phyloP scores from a whole-genome alignment of 441 rosid species.

The Raphanus hybrid region DNA sequence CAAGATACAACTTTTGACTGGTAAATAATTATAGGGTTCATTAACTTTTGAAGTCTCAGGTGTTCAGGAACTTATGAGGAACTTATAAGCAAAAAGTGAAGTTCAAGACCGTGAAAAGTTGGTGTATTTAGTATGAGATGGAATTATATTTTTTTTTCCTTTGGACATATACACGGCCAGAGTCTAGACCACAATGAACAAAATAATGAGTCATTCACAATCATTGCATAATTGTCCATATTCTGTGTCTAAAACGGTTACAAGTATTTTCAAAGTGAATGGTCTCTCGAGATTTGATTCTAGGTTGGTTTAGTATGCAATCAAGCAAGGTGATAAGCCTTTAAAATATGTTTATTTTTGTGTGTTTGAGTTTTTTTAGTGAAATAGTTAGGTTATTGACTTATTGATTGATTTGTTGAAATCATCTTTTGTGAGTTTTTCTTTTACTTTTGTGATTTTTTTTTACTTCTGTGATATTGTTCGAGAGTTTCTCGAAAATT shows the following conservation, averaged over 20 bases:
- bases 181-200: not conserved
- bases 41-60: not conserved
- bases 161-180: not conserved
- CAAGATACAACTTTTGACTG: conserved; percentile 16
- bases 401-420: too few relatives aligned
- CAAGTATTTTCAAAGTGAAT: not conserved
- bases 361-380: too few relatives aligned
- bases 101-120: not conserved
- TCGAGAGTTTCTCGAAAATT: too few relatives aligned
- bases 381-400: too few relatives aligned
- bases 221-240: not conserved
- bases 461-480: too few relatives aligned
- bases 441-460: too few relatives aligned
- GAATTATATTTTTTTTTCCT: conserved; percentile 1
- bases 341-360: too few relatives aligned
- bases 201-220: not conserved
- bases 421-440: too few relatives aligned
- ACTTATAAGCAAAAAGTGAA: not conserved
- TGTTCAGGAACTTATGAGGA: not conserved
- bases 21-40: conserved; percentile 17
- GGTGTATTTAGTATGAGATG: conserved; percentile 23
- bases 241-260: not conserved
- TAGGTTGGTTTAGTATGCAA: not conserved
- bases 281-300: not conserved
- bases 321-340: not conserved